Evolutionary conservation across 1,139 yeast species (phyloP).

Genomic region (Diutina neorugosa): DNA sequence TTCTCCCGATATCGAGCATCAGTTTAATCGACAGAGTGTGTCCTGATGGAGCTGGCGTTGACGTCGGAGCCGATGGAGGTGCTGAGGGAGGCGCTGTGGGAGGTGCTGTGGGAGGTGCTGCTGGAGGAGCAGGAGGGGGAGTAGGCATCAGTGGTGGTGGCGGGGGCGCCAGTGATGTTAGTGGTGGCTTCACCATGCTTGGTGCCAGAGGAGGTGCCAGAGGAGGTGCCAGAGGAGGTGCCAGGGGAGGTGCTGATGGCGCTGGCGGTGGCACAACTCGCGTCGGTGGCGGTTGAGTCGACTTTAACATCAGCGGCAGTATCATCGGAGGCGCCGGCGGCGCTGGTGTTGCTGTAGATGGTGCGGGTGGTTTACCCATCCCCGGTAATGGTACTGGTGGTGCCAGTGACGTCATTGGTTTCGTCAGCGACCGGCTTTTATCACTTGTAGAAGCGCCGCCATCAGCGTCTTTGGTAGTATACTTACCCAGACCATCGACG

Average conservation of each 20-base stretch:
- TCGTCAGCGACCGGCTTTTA: background rate
- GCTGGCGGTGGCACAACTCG: constrained; percentile 6
- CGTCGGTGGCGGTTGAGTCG: constrained; percentile 11
- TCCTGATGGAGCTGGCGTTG: constrained; percentile 10
- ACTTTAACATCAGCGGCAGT: background rate
- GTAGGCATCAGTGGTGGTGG: constrained; percentile 5
- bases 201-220: constrained; percentile 4
- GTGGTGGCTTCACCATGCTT: background rate
- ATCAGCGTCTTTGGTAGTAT: background rate
- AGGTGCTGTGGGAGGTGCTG: background rate
- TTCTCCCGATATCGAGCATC: constrained; percentile 6
- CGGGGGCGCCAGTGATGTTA: constrained; percentile 6
- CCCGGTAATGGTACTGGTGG: constrained; percentile 5
- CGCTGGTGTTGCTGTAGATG: no score
- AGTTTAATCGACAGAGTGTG: constrained; percentile 9
- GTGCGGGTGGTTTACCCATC: constrained; percentile 3
- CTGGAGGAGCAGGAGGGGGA: background rate
- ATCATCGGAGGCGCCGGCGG: background rate
- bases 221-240: constrained; percentile 6
- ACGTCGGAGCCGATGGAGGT: constrained; percentile 7
- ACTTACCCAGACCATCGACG: constrained; percentile 29
- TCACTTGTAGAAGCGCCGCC: background rate
- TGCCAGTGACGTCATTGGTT: background rate
- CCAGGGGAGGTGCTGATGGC: constrained; percentile 6
- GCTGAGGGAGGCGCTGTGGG: constrained; percentile 4